These are phyloP conservation scores for Eucalyptus pauciflora DNA, from an alignment of 345 rosid genomes.

Conservation along the genomic window DNA sequence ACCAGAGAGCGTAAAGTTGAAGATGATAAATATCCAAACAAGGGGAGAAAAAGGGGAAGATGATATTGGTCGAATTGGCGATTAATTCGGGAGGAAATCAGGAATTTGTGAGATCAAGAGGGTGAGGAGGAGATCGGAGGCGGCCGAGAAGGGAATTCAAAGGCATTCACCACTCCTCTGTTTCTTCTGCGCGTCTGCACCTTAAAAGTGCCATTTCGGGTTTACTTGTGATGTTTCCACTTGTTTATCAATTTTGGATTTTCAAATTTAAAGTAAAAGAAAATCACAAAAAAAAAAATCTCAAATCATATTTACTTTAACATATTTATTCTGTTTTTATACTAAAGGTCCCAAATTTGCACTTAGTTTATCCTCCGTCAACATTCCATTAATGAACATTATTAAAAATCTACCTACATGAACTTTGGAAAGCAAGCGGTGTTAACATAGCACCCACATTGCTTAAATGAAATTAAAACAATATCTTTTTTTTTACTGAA, in stretches of 20 bases:
- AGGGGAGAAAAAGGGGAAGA: background rate
- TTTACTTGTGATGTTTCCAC: background rate
- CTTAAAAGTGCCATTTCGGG: background rate
- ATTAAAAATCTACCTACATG: fast-evolving
- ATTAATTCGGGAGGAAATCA: background rate
- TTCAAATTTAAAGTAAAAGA: background rate
- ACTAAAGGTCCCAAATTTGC: background rate
- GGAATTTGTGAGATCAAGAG: background rate
- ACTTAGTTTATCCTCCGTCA: no score
- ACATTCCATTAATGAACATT: no score
- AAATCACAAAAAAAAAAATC: background rate
- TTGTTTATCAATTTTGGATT: background rate
- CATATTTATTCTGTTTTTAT: background rate
- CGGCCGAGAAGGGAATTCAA: background rate
- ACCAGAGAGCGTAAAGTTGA: background rate
- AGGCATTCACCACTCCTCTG: background rate
- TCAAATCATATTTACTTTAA: no score
- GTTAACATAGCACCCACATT: no score
- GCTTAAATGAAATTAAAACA: no score
- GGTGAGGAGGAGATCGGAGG: background rate
- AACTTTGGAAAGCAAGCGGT: fast-evolving
- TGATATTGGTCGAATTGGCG: background rate
- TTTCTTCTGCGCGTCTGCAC: background rate
- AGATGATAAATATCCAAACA: background rate
- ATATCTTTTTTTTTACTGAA: no score